These are phyloP conservation scores for Alopecurus myosuroides DNA, from an alignment of 176 grass and related monocot species.

Conservation along the genomic window DNA sequence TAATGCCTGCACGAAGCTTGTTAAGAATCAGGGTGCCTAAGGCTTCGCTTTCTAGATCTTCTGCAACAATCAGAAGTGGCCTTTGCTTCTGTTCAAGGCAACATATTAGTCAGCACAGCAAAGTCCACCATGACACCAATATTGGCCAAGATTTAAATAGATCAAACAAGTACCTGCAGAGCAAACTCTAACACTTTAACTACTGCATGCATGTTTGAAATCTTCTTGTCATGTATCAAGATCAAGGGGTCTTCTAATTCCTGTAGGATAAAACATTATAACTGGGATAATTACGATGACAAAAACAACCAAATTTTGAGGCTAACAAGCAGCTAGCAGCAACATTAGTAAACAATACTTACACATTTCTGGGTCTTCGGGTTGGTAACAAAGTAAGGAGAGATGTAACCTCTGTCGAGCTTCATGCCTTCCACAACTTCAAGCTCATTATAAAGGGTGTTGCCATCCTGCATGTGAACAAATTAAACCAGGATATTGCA, in stretches of 20 bases:
- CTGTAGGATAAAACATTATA: slow-evolving; percentile 21
- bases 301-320: not conserved
- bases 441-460: slow-evolving; percentile 87
- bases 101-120: not conserved
- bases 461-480: slow-evolving; percentile 65
- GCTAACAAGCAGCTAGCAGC: not conserved
- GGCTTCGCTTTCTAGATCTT: slow-evolving; percentile 98
- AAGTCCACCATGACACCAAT: not conserved
- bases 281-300: not conserved
- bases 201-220: slow-evolving; percentile 64
- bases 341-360: slow-evolving; percentile 27
- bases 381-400: slow-evolving; percentile 95
- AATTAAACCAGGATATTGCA: not conserved
- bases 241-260: slow-evolving; percentile 92
- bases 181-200: slow-evolving; percentile 88
- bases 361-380: slow-evolving; percentile 97
- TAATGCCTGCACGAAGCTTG: slow-evolving; percentile 98
- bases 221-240: slow-evolving; percentile 98
- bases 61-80: slow-evolving; percentile 89
- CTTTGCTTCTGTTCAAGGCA: slow-evolving; percentile 64
- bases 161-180: slow-evolving; percentile 52
- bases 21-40: slow-evolving; percentile 87
- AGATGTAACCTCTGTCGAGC: slow-evolving; percentile 95
- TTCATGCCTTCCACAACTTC: slow-evolving; percentile 99
- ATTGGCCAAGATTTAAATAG: not conserved